Base-by-base conservation (phyloP, 208 protist genomes). In the Polymyxa betae region DNA sequence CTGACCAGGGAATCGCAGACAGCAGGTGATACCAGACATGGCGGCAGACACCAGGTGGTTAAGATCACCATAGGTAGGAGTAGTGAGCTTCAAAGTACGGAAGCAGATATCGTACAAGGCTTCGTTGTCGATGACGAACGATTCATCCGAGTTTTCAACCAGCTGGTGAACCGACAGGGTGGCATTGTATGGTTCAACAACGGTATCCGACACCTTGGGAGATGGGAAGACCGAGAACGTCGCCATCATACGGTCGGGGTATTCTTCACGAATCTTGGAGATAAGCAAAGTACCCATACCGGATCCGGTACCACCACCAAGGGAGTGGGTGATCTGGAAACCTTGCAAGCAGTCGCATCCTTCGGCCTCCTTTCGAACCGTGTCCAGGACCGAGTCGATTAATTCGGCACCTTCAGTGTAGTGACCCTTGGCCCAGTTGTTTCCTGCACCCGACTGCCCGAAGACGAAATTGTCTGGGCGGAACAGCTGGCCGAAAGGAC, bases 71-170 rank as follows among this genome's bases (percentile, higher is more conserved):
- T 98, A 99, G 41, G 95, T 98, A 52, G 98, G 98, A 43, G 95
- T 98, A 45, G 95, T 96, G 40, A 99, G 95, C 95, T 99, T 98
- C 24, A 99, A 95, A 0, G 97, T 99, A 72, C 96, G 92, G 95
- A 98, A 98, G 95, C 98, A 99, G 92, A 99, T 99, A 90, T 99
- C 97, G 92, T 99, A 99, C 89, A 99, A 94, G 41, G 98, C 97
- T 94, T 99, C 97, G 91, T 99, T 99, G 94, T 99, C 98, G 93
- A 99, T 98, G 93, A 96, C 98, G 92, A 99, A 97, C 20, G 95
- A 96, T 93, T 97, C 96, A 94, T 99, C 98, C 54, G 97, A 95
- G 95, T 98, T 98, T 94, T 99, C 98, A 60, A 99, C 95, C 0
- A 99, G 95, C 95, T 98, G 97, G 92, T 99, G 96, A 89, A 98